A percentile compares a stretch with the other conserved stretches of the same genome.
phyloP scores from a whole-genome alignment of 345 rosid species.

The Rhodamnia argentea region DNA sequence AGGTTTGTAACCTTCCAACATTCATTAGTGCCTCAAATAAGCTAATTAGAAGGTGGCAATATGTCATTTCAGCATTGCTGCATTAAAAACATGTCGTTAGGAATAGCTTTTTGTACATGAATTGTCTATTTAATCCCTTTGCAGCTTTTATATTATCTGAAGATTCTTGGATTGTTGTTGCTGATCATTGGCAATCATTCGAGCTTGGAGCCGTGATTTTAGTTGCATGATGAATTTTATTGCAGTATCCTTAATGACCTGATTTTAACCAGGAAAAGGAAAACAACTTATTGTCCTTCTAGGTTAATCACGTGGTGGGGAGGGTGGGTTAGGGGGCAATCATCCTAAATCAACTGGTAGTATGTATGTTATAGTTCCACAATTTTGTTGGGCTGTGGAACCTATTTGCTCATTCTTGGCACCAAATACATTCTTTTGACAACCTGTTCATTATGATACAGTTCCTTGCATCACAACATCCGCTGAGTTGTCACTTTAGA shows the following conservation, averaged over 20 bases:
- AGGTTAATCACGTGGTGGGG: not conserved
- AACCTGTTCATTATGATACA: slow-evolving; percentile 12
- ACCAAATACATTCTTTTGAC: not conserved
- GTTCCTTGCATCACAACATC: slow-evolving; percentile 67
- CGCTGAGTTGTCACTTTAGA: slow-evolving; percentile 73
- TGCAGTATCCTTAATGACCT: not conserved
- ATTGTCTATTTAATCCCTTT: not conserved
- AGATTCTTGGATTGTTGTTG: not conserved
- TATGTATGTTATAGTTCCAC: not conserved
- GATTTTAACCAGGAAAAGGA: not conserved
- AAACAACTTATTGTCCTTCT: not conserved
- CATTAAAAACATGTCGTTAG: not conserved
- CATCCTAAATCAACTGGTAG: not conserved
- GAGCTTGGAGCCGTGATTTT: not conserved
- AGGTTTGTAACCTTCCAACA: slow-evolving; percentile 39
- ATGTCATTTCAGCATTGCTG: not conserved
- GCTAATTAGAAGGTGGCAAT: not conserved
- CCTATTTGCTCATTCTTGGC: not conserved
- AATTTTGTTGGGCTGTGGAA: not conserved
- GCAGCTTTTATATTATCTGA: not conserved
- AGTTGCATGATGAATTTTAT: not conserved
- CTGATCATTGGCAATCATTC: not conserved
- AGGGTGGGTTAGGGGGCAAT: not conserved
- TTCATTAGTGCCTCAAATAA: not conserved
- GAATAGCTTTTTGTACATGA: not conserved